phyloP scores from a whole-genome alignment of 805 yeast genomes.

The Wickerhamomyces ciferrii region DNA sequence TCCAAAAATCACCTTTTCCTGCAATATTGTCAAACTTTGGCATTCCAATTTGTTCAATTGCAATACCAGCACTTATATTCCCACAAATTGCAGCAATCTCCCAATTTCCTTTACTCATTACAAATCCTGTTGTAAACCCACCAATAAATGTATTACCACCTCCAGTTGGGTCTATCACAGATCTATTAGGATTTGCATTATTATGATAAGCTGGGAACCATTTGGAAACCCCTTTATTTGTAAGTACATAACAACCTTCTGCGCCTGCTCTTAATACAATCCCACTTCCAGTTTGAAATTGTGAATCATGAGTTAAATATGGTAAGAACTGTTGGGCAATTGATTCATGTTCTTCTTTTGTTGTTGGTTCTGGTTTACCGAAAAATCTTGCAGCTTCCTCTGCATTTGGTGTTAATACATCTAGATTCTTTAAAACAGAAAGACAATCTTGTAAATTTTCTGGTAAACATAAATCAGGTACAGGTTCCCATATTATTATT shows the following conservation, averaged over 20 bases:
- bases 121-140: slow-evolving; percentile 61
- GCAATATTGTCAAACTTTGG: slow-evolving; percentile 36
- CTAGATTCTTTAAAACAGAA: slow-evolving; percentile 37
- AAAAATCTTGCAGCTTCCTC: slow-evolving; percentile 73
- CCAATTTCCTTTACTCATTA: slow-evolving; percentile 42
- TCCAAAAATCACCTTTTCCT: slow-evolving; percentile 44
- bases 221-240: slow-evolving; percentile 18
- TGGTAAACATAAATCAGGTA: slow-evolving; percentile 67
- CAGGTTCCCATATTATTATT: slow-evolving; percentile 77
- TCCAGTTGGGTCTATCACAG: slow-evolving; percentile 87
- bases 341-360: slow-evolving; percentile 32
- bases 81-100: slow-evolving; percentile 59
- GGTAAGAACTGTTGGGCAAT: slow-evolving; percentile 37
- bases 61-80: slow-evolving; percentile 71
- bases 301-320: slow-evolving; percentile 30
- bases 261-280: slow-evolving; percentile 74
- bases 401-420: slow-evolving; percentile 77
- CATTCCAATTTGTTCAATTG: slow-evolving; percentile 78
- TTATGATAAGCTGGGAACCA: slow-evolving; percentile 78
- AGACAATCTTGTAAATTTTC: slow-evolving; percentile 37
- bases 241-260: slow-evolving; percentile 54
- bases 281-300: slow-evolving; percentile 31
- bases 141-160: slow-evolving; percentile 93
- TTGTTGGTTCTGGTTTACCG: slow-evolving; percentile 38
- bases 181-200: slow-evolving; percentile 26